A percentile compares a stretch with the other conserved stretches of the same genome.
phyloP scores from a whole-genome alignment of 257 asterid species.

The Leonotis leonurus region DNA sequence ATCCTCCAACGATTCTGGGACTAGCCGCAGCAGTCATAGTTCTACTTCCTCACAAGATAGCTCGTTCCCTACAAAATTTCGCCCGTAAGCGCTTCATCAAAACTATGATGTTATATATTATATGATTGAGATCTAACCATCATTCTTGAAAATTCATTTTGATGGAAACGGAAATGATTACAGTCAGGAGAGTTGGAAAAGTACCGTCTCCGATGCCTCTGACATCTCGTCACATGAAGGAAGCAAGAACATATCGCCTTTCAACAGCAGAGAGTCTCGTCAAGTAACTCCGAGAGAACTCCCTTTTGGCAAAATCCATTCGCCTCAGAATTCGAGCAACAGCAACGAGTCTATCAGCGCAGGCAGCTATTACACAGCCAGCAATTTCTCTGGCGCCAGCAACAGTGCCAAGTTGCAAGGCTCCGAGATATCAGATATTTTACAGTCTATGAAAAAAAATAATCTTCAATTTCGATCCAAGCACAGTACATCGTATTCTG shows the following conservation, averaged over 20 bases:
- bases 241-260: slow-evolving; percentile 26
- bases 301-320: slow-evolving; percentile 19
- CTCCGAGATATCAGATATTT: slow-evolving; percentile 25
- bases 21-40: slow-evolving; percentile 25
- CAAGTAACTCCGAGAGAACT: slow-evolving; percentile 10
- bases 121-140: not conserved
- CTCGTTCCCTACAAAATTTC: slow-evolving; percentile 15
- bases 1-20: slow-evolving; percentile 35
- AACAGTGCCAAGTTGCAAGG: slow-evolving; percentile 14
- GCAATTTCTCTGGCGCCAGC: slow-evolving; percentile 17
- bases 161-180: not conserved
- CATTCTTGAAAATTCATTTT: not conserved
- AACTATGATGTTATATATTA: not conserved
- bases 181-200: slow-evolving; percentile 53
- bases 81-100: slow-evolving; percentile 24
- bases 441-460: slow-evolving; percentile 11
- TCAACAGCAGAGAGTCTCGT: slow-evolving; percentile 20
- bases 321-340: slow-evolving; percentile 19
- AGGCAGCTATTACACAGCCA: slow-evolving; percentile 25
- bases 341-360: slow-evolving; percentile 17
- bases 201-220: slow-evolving; percentile 18
- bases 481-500: slow-evolving; percentile 8
- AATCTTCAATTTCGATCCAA: slow-evolving; percentile 24
- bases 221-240: slow-evolving; percentile 25
- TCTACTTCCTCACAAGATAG: slow-evolving; percentile 18